Evolutionary conservation across 2,329 filamentous ascomycete species (phyloP).

Genomic region (Claviceps sp.): DNA sequence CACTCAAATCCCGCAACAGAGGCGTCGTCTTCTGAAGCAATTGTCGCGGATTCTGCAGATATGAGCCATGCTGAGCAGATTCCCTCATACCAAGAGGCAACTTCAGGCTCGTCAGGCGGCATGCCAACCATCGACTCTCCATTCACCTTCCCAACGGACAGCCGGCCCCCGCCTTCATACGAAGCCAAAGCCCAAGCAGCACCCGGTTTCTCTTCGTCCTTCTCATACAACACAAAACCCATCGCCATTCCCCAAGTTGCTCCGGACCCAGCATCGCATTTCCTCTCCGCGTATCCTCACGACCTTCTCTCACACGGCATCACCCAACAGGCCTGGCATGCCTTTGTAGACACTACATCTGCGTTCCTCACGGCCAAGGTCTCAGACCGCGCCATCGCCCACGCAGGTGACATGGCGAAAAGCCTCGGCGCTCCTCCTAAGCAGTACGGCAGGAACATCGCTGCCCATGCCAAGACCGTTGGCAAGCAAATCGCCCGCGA

Average conservation of each 20-base stretch:
- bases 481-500: slow-evolving; percentile 22
- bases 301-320: slow-evolving; percentile 25
- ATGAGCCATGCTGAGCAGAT: neutral
- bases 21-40: no score
- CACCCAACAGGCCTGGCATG: slow-evolving; percentile 19
- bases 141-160: slow-evolving; percentile 25
- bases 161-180: slow-evolving; percentile 17
- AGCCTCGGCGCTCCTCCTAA: slow-evolving; percentile 22
- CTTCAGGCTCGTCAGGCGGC: neutral
- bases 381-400: slow-evolving; percentile 27
- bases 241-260: slow-evolving; percentile 28
- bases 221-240: slow-evolving; percentile 11
- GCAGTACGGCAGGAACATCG: slow-evolving; percentile 22
- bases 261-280: slow-evolving; percentile 21
- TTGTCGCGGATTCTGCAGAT: neutral
- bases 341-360: slow-evolving; percentile 27
- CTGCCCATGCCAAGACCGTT: slow-evolving; percentile 21
- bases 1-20: no score
- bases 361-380: slow-evolving; percentile 33
- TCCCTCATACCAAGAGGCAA: slow-evolving; percentile 6
- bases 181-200: neutral
- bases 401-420: slow-evolving; percentile 27
- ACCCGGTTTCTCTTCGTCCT: neutral
- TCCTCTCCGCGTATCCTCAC: slow-evolving; percentile 25
- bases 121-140: slow-evolving; percentile 13